These are phyloP conservation scores for Candida sp. DNA, from an alignment of 1,139 yeast genomes.

Conservation along the genomic window DNA sequence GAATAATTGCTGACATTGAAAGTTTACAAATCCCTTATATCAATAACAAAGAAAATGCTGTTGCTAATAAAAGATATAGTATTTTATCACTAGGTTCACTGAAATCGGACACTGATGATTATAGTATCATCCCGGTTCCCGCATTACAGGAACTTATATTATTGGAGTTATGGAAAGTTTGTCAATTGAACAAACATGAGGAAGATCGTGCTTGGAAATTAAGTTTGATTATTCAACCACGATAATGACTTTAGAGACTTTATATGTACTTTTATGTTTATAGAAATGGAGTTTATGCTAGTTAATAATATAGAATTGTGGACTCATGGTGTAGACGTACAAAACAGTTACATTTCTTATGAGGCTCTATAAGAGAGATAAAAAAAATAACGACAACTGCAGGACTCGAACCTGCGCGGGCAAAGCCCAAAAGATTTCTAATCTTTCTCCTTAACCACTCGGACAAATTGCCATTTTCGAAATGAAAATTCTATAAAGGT, in stretches of 20 bases:
- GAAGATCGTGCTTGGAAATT: constrained; percentile 72
- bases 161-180: constrained; percentile 67
- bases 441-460: constrained; percentile 56
- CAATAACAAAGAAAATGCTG: background rate
- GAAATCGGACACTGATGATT: constrained; percentile 19
- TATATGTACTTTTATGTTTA: background rate
- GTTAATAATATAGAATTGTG: too few species aligned
- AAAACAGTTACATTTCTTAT: too few species aligned
- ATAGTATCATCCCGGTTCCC: constrained; percentile 38
- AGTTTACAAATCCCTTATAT: constrained; percentile 66
- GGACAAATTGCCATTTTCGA: constrained; percentile 43
- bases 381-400: constrained; percentile 44
- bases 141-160: constrained; percentile 62
- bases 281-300: background rate
- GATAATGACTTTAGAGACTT: constrained; percentile 16
- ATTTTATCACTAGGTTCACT: constrained; percentile 13
- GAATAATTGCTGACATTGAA: constrained; percentile 76
- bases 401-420: constrained; percentile 58
- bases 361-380: background rate
- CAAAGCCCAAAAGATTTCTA: constrained; percentile 54
- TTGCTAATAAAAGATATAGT: constrained; percentile 11
- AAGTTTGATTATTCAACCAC: constrained; percentile 54
- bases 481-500: too few species aligned
- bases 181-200: constrained; percentile 55
- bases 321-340: too few species aligned